Base-by-base conservation (phyloP, 371 early-diverging fungal genomes). In the Vairimorpha necatrix region DNA sequence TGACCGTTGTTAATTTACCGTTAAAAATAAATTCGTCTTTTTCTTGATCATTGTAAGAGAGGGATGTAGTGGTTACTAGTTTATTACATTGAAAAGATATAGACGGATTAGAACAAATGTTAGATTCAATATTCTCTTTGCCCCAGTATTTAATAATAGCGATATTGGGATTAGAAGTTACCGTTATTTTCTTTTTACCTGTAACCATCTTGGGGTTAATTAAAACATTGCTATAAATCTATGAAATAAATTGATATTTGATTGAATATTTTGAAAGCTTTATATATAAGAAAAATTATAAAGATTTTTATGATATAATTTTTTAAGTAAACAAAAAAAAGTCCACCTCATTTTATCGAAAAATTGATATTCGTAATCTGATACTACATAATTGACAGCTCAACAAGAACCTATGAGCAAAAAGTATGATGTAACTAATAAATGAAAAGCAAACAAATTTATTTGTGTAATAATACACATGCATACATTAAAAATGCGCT, bases 91-190 rank as follows among this genome's bases (percentile, higher is more conserved):
- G 95, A 65, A 92, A 90, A 3, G 94, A 94, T 42, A 96, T 88
- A 20, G 96, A 95, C 54, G 90, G 89, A 88, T 95, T 96, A 69
- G 93, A 94, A 39, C 96, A 95, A 58, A 95, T 89, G 80, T 92
- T 88, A 84, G 33, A 89, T 88, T 83, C 92, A 90, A 75, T 94
- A 60, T 75, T 48, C 89, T 87, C 94, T 94, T 72, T 94, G 2
- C 79, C 97, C 97, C 97, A 96, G 87, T 96, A 96, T 87, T 96
- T 96, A 86, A 96, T 89, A 74, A 96, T 93, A 48, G 97, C 97
- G 83, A 96, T 96, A 85, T 96, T 96, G 72, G 95, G 94, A 68
- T 96, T 96, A 0, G 95, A 68, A 20, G 13, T 69, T 16, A 56
- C 30, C 13, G 28, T 26, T 13, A 56, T 18, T 26, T 56, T 56